A percentile compares a stretch with the other conserved stretches of the same genome.
phyloP scores from a whole-genome alignment of 2,329 filamentous ascomycete species.

The Penicillium palitans region DNA sequence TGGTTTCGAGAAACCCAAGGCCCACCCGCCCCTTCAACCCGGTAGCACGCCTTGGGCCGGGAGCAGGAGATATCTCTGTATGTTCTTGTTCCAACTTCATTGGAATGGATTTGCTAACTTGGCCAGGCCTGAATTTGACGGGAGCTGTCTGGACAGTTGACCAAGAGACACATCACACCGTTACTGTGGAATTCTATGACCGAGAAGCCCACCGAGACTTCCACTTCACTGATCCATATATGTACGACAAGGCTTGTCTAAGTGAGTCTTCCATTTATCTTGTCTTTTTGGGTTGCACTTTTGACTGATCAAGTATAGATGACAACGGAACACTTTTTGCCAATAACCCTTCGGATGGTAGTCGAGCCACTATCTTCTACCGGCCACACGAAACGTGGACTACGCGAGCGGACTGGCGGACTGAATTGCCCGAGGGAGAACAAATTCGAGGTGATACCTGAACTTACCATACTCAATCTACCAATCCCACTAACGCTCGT shows the following conservation, averaged over 20 bases:
- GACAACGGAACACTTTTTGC: slow-evolving; percentile 84
- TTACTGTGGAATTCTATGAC: slow-evolving; percentile 97
- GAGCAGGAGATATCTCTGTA: slow-evolving; percentile 85
- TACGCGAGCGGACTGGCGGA: slow-evolving; percentile 84
- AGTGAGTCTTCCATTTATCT: slow-evolving; percentile 47
- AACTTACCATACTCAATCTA: background rate
- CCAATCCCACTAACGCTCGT: slow-evolving; percentile 2
- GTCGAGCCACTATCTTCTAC: slow-evolving; percentile 87
- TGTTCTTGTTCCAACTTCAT: slow-evolving; percentile 11
- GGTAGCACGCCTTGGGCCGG: slow-evolving; percentile 95
- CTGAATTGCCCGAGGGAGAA: slow-evolving; percentile 82
- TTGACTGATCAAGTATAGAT: slow-evolving; percentile 45
- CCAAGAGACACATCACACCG: slow-evolving; percentile 88
- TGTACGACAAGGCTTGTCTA: slow-evolving; percentile 94
- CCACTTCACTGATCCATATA: slow-evolving; percentile 93
- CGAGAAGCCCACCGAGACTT: slow-evolving; percentile 89
- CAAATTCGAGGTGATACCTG: slow-evolving; percentile 59
- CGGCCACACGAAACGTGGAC: slow-evolving; percentile 98
- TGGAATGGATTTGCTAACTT: slow-evolving; percentile 27
- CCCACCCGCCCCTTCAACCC: slow-evolving; percentile 86
- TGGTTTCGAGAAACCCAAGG: slow-evolving; percentile 59
- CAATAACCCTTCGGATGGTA: slow-evolving; percentile 66
- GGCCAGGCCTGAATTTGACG: slow-evolving; percentile 71
- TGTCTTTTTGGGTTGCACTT: background rate
- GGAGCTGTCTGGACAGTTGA: slow-evolving; percentile 97